These are phyloP conservation scores for Eutrema yunnanense DNA, from an alignment of 345 rosid genomes.

Conservation along the genomic window DNA sequence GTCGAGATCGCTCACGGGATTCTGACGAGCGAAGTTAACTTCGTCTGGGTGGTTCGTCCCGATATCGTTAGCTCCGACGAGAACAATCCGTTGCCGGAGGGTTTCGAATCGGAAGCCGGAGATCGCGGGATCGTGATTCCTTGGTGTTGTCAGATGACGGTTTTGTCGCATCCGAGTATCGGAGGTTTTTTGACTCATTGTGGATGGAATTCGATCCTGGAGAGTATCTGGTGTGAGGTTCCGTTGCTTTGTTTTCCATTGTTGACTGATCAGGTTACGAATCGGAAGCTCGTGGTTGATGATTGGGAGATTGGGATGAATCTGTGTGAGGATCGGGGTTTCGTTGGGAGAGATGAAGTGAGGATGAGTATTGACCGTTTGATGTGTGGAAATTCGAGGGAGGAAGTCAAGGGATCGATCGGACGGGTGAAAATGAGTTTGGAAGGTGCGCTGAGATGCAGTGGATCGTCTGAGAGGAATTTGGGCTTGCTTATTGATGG, in stretches of 20 bases:
- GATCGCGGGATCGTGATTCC: constrained; percentile 51
- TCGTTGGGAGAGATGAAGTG: constrained; percentile 39
- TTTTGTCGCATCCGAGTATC: constrained; percentile 49
- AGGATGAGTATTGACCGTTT: constrained; percentile 35
- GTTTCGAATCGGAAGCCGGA: constrained; percentile 36
- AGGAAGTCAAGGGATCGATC: constrained; percentile 28
- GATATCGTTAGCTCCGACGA: constrained; percentile 74
- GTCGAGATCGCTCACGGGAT: constrained; percentile 64
- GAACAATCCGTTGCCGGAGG: constrained; percentile 45
- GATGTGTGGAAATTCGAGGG: constrained; percentile 44
- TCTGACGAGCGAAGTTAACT: constrained; percentile 41
- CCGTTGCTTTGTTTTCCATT: constrained; percentile 68
- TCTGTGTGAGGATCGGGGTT: constrained; percentile 32
- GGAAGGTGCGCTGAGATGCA: constrained; percentile 34
- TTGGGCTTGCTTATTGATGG: constrained; percentile 40
- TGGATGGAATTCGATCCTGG: constrained; percentile 80
- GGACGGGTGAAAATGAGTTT: constrained; percentile 39
- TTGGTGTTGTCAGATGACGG: constrained; percentile 67
- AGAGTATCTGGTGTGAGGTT: constrained; percentile 63
- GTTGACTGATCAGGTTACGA: constrained; percentile 75
- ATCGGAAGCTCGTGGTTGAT: constrained; percentile 70
- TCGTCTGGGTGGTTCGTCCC: constrained; percentile 81
- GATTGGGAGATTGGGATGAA: constrained; percentile 81
- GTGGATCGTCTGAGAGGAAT: constrained; percentile 49
- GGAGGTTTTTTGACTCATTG: constrained; percentile 86